Evolutionary conservation across 345 rosid genomes (phyloP).

Genomic region (Orychophragmus violaceus): DNA sequence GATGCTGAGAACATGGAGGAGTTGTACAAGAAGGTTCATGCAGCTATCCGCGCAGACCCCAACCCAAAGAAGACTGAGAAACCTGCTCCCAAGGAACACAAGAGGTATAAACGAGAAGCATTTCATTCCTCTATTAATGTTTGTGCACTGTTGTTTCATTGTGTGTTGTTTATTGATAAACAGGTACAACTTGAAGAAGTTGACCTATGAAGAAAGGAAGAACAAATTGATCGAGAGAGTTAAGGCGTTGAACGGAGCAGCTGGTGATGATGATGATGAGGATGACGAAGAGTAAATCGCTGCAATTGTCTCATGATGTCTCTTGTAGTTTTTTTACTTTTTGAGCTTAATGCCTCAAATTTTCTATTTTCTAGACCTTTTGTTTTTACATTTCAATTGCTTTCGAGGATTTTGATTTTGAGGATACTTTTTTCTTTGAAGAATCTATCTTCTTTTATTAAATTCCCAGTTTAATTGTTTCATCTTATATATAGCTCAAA

Average conservation of each 20-base stretch:
- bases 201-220: conserved; percentile 75
- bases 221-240: conserved; percentile 68
- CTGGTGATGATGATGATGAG: conserved; percentile 47
- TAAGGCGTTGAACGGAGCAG: conserved; percentile 52
- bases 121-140: background rate
- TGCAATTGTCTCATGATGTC: background rate
- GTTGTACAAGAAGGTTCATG: conserved; percentile 63
- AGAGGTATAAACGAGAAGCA: conserved; percentile 36
- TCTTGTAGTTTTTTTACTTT: conserved; percentile 17
- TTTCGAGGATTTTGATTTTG: conserved; percentile 19
- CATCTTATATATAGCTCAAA: too few relatives aligned
- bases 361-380: conserved; percentile 11
- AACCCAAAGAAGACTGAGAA: conserved; percentile 43
- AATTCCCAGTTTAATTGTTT: background rate
- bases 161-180: background rate
- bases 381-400: background rate
- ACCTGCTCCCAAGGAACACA: conserved; percentile 49
- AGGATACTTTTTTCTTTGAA: background rate
- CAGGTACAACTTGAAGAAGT: conserved; percentile 78
- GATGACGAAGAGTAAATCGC: conserved; percentile 28
- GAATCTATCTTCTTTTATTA: background rate
- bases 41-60: conserved; percentile 69
- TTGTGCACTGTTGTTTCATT: background rate
- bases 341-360: conserved; percentile 9
- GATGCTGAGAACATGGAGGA: conserved; percentile 54